phyloP scores from a whole-genome alignment of 345 rosid species.

The Populus davidiana region DNA sequence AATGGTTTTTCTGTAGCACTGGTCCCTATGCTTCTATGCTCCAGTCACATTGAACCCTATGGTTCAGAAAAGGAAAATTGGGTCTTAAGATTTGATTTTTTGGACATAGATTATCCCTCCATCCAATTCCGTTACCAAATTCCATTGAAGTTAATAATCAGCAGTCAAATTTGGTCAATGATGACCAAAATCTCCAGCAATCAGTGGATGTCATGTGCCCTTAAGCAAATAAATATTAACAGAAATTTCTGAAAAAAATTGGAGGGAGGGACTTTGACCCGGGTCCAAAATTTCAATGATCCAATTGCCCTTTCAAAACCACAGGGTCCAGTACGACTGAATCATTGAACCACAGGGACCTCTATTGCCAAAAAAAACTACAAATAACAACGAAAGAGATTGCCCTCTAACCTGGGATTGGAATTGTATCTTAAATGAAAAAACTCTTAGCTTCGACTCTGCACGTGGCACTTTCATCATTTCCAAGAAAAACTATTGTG shows the following conservation, averaged over 20 bases:
- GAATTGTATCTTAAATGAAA: conserved; percentile 71
- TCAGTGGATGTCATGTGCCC: background rate
- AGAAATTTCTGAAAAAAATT: background rate
- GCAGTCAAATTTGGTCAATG: background rate
- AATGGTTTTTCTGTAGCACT: background rate
- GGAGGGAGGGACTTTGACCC: background rate
- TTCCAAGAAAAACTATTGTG: conserved; percentile 69
- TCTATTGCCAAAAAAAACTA: conserved; percentile 2
- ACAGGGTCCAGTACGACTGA: background rate
- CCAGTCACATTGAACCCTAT: background rate
- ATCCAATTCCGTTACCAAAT: background rate
- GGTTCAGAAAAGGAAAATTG: background rate
- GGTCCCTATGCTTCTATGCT: background rate
- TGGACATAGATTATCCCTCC: background rate
- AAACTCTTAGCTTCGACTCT: conserved; percentile 77
- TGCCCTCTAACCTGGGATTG: conserved; percentile 55
- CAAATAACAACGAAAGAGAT: background rate
- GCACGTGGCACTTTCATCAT: conserved; percentile 79
- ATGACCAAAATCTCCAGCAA: background rate
- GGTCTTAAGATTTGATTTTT: background rate
- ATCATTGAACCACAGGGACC: background rate
- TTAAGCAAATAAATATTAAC: background rate
- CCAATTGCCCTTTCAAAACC: background rate
- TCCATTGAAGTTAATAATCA: background rate
- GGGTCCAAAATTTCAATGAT: background rate